Evolutionary conservation across 192 early-diverging fungal species (phyloP), one percentile per base, ranked within the genome.

Genomic region (Backusella parvicylindrica): DNA sequence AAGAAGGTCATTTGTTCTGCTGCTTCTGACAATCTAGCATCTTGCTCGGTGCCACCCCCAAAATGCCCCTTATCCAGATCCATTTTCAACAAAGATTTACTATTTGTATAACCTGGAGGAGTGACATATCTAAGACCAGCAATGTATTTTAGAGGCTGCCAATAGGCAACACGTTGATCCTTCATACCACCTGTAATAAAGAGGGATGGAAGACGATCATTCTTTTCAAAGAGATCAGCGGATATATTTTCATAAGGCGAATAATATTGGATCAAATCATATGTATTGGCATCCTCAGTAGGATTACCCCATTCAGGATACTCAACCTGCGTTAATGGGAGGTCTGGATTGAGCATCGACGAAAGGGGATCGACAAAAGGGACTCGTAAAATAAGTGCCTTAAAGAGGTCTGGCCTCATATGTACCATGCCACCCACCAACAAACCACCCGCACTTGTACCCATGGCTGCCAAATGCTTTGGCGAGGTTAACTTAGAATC

Each of bases 71-170:
- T 71, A 60, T 87, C 83, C 26, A 79, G 72, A 49, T 89, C 84
- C 21, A 87, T 76, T 74, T 86, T 84, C 15, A 86, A 64, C 30
- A 88, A 68, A 4, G 81, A 15, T 21, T 68, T 28, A 38, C 74
- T 77, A 13, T 64, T 56, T 13, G 77, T 73, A 47, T 79, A 72
- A 18, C 80, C 79, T 33, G 37, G 73, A 73, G 37, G 41, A 12
- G 35, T 74, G 21, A 47, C 43, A 71, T 75, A 74, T 1, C 77
- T 84, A 38, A 97, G 65, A 12, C 92, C 85, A 9, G 96, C 94
- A 35, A 96, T 91, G 81, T 87, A 98, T 76, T 98, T 97, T n/a
- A 93, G 75, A 1, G 94, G 92, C 72, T 98, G 94, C 81, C 90
- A 95, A 43, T 88, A 91, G 28, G 87, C 84, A 2, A 98, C 96